Conservation (phyloP, 768 basidiomycete species). For the Agrocybe pediades region DNA sequence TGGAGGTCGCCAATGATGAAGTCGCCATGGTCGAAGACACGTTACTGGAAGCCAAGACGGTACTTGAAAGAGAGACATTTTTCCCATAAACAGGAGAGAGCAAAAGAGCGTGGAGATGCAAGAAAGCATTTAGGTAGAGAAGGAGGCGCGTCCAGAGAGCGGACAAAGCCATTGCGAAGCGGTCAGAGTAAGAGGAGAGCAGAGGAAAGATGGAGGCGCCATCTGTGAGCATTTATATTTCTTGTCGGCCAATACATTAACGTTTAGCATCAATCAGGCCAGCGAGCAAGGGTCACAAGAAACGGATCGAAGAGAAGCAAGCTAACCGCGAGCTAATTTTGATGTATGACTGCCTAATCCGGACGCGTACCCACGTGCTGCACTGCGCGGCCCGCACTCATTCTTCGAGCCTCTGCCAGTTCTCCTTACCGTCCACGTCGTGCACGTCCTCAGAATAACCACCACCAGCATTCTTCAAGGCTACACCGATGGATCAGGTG, state of each 20-base stretch:
- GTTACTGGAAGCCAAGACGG: neutral
- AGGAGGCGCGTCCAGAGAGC: constrained; percentile 15
- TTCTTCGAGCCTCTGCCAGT: neutral
- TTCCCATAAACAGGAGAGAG: neutral
- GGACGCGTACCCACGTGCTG: neutral
- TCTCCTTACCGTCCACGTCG: neutral
- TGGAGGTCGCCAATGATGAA: neutral
- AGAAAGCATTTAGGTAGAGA: constrained; percentile 15
- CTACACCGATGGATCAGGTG: neutral
- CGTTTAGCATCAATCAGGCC: too few species aligned
- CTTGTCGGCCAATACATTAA: too few species aligned
- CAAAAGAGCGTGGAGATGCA: constrained; percentile 16
- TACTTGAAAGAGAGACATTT: neutral
- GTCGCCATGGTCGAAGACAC: neutral
- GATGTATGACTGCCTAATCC: neutral
- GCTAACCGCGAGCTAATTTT: neutral
- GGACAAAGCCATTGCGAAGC: neutral
- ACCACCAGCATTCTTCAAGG: neutral
- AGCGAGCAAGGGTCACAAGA: neutral
- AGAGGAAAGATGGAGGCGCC: neutral
- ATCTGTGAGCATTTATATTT: neutral
- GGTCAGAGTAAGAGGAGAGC: neutral
- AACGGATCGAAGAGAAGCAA: too few species aligned
- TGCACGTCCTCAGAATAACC: neutral
- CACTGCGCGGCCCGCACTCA: neutral